Percentiles rank a stretch among this genome's conserved stretches.
Evolutionary conservation across 1,284 basidiomycete genomes (phyloP).

Genomic region (Mycosarcoma mackinlayi): DNA sequence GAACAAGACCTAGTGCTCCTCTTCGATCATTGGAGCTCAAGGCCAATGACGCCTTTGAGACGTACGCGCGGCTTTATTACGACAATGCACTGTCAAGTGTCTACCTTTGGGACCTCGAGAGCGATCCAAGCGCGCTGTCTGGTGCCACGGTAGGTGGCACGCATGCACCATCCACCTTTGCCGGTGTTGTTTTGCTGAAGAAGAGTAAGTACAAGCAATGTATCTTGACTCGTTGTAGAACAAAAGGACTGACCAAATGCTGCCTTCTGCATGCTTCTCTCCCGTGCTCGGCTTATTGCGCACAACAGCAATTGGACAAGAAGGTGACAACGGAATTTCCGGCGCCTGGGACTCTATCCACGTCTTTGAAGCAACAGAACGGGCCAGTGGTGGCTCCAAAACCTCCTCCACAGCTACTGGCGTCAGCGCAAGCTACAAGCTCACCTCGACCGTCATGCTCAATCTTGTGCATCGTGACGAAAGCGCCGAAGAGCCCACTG

Average conservation of each 20-base stretch:
- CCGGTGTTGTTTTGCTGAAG: slow-evolving; percentile 95
- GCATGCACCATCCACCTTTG: slow-evolving; percentile 77
- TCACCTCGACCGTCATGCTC: slow-evolving; percentile 98
- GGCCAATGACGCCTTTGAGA: slow-evolving; percentile 96
- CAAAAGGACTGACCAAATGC: neutral
- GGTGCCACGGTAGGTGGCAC: slow-evolving; percentile 27
- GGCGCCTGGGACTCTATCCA: slow-evolving; percentile 98
- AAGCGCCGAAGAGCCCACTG: slow-evolving; percentile 66
- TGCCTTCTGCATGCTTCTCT: neutral
- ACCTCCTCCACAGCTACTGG: slow-evolving; percentile 69
- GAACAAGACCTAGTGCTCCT: slow-evolving; percentile 83
- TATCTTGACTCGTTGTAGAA: neutral
- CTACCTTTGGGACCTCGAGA: slow-evolving; percentile 97
- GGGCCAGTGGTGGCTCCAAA: slow-evolving; percentile 65
- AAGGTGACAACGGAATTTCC: slow-evolving; percentile 57
- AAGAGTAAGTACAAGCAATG: slow-evolving; percentile 77
- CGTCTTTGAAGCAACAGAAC: slow-evolving; percentile 91
- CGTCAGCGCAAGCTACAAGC: slow-evolving; percentile 91
- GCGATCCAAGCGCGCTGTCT: slow-evolving; percentile 68
- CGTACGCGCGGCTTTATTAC: slow-evolving; percentile 97
- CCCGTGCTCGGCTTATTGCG: neutral
- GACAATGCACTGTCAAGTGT: slow-evolving; percentile 97
- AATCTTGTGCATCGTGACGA: slow-evolving; percentile 78
- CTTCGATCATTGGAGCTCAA: slow-evolving; percentile 90
- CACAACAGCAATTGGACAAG: slow-evolving; percentile 37